These are phyloP conservation scores for Glycine soja DNA, from an alignment of 306 rosid species.

Conservation along the genomic window DNA sequence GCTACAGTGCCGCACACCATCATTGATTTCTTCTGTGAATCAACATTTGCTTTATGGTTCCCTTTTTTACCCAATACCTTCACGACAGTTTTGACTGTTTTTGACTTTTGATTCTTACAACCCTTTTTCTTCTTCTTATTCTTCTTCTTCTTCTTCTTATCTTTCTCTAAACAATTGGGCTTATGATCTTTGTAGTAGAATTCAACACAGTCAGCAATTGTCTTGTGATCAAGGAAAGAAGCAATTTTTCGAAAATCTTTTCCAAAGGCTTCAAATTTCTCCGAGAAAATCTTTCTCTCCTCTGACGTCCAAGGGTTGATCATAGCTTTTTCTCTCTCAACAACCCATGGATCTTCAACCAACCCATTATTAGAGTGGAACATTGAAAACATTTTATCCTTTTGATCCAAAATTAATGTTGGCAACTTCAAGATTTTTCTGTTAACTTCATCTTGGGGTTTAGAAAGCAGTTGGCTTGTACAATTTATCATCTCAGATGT, in stretches of 20 bases:
- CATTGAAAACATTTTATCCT: constrained; percentile 67
- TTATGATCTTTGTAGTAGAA: constrained; percentile 90
- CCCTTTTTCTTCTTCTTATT: constrained; percentile 60
- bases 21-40: constrained; percentile 76
- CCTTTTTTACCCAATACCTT: constrained; percentile 62
- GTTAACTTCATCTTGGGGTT: constrained; percentile 58
- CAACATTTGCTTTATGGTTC: constrained; percentile 60
- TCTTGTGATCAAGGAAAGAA: constrained; percentile 80
- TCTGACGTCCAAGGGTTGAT: constrained; percentile 89
- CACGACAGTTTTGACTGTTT: constrained; percentile 52
- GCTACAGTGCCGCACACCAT: too few relatives aligned
- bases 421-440: constrained; percentile 83
- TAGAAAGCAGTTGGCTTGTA: constrained; percentile 68
- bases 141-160: constrained; percentile 54
- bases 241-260: constrained; percentile 85
- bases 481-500: constrained; percentile 61
- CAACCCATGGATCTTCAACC: constrained; percentile 83
- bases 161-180: constrained; percentile 67
- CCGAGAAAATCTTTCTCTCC: constrained; percentile 68
- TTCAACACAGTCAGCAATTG: constrained; percentile 89
- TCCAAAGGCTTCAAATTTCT: constrained; percentile 67
- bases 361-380: constrained; percentile 73
- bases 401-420: constrained; percentile 72
- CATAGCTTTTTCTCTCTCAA: constrained; percentile 79
- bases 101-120: constrained; percentile 57